Evolutionary conservation across 306 rosid genomes (phyloP), one percentile per base, ranked within the genome.

Genomic region (Benincasa hispida): DNA sequence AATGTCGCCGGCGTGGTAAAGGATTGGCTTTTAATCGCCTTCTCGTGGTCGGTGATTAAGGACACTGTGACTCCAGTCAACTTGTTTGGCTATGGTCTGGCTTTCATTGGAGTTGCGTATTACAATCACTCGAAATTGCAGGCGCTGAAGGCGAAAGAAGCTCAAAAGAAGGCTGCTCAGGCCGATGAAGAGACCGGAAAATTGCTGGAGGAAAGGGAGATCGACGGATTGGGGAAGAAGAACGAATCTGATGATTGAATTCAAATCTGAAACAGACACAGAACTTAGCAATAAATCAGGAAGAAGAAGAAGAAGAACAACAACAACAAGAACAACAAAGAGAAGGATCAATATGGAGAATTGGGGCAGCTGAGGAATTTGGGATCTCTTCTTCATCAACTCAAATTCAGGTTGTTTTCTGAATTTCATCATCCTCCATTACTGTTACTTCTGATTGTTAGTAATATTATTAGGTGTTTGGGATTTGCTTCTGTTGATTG

Each of bases 1-100:
- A 92, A 92, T 75, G 98, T 90, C 30, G 98, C 98, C 10, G 98
- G 98, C 3, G 96, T 92, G 2, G 96, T 92, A 0, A 92, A 92
- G 78, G 98, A 92, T 48, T 92, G 98, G 98, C 76, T 92, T 12
- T 45, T 92, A 77, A 92, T 92, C 18, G 98, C 94, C 0, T 92
- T 90, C 74, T 92, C 98, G 0, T 92, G 98, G 98, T 89, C 96
- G 2, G 96, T 92, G 5, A 92, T 92, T 27, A 89, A 88, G 90
- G 98, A 92, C 37, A 92, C 94, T 0, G 96, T 92, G 47, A 92
- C 98, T 1, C 92, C 92, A 3, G 78, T 92, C 45, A 92, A 92
- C 84, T 83, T 92, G 88, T 76, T 90, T 4, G 98, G 98, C 0
- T 92, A 92, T 30, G 93, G 90, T 1, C 88, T 92, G 50, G 98